Evolutionary conservation across 495 filamentous ascomycete genomes (phyloP).

Genomic region (Xylaria intraflava): DNA sequence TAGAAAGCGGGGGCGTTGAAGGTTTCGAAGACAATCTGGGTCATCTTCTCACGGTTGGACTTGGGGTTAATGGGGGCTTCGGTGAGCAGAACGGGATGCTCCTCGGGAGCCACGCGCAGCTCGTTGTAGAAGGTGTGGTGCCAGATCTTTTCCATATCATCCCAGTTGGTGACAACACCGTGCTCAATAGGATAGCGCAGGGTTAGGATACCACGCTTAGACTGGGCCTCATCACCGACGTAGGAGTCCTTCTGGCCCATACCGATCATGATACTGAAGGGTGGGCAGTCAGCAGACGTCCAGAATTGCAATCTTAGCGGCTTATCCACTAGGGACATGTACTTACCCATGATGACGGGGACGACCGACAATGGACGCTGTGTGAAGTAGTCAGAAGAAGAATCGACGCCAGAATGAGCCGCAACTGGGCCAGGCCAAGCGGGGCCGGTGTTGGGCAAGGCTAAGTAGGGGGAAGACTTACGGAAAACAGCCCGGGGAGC

Average conservation of each 20-base stretch:
- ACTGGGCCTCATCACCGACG: slow-evolving; percentile 98
- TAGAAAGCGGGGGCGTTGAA: slow-evolving; percentile 99
- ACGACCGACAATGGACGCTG: slow-evolving; percentile 98
- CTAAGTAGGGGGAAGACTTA: slow-evolving; percentile 56
- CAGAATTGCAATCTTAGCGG: not conserved
- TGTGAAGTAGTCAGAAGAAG: slow-evolving; percentile 22
- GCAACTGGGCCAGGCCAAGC: slow-evolving; percentile 19
- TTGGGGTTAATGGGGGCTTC: slow-evolving; percentile 99
- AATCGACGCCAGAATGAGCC: slow-evolving; percentile 10
- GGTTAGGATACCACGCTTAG: slow-evolving; percentile 98
- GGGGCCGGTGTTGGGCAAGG: slow-evolving; percentile 25
- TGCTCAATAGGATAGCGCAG: slow-evolving; percentile 99
- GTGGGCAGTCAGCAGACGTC: slow-evolving; percentile 29
- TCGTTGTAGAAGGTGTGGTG: slow-evolving; percentile 99
- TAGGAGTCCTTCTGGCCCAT: slow-evolving; percentile 99
- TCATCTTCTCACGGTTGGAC: slow-evolving; percentile 99
- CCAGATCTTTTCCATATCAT: slow-evolving; percentile 99
- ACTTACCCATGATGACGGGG: slow-evolving; percentile 99
- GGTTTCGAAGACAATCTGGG: slow-evolving; percentile 99
- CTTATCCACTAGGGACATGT: not conserved
- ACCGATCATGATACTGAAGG: slow-evolving; percentile 96
- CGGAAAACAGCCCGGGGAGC: slow-evolving; percentile 99
- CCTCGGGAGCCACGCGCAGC: slow-evolving; percentile 98
- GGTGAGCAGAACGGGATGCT: slow-evolving; percentile 98
- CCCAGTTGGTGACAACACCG: slow-evolving; percentile 99